Percentiles rank a stretch among this genome's conserved stretches.
phyloP scores from a whole-genome alignment of 2,329 filamentous ascomycete species.

The Calonectria ilicicola region DNA sequence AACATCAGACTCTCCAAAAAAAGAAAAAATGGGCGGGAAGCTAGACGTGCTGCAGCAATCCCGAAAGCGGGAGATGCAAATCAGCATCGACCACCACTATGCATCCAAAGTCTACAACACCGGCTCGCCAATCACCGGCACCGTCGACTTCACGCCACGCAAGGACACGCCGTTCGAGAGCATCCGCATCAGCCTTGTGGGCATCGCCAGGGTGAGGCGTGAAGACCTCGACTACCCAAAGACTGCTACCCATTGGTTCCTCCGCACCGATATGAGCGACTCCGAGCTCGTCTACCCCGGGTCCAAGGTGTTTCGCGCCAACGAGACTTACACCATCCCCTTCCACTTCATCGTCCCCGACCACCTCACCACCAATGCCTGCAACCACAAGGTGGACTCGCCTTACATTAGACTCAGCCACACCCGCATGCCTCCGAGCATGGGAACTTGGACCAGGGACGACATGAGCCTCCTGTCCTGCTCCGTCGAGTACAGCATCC shows the following conservation, averaged over 20 bases:
- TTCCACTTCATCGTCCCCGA: slow-evolving; percentile 41
- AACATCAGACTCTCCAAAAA: background rate
- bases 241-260: slow-evolving; percentile 36
- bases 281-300: slow-evolving; percentile 29
- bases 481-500: slow-evolving; percentile 32
- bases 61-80: slow-evolving; percentile 13
- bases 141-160: slow-evolving; percentile 27
- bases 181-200: slow-evolving; percentile 34
- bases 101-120: slow-evolving; percentile 40
- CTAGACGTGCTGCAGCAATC: slow-evolving; percentile 4
- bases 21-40: slow-evolving; percentile 6
- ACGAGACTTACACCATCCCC: slow-evolving; percentile 33
- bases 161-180: slow-evolving; percentile 30
- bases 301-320: slow-evolving; percentile 26
- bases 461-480: slow-evolving; percentile 34
- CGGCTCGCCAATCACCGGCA: slow-evolving; percentile 37
- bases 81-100: slow-evolving; percentile 38
- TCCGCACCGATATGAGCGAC: slow-evolving; percentile 37
- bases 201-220: slow-evolving; percentile 31
- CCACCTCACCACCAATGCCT: slow-evolving; percentile 34
- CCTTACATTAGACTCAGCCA: slow-evolving; percentile 30
- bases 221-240: slow-evolving; percentile 36
- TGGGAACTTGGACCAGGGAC: slow-evolving; percentile 37
- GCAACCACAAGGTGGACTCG: slow-evolving; percentile 23
- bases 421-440: slow-evolving; percentile 31